Base-by-base conservation (phyloP, 2,329 filamentous ascomycete species). In the Fusarium illudens region DNA sequence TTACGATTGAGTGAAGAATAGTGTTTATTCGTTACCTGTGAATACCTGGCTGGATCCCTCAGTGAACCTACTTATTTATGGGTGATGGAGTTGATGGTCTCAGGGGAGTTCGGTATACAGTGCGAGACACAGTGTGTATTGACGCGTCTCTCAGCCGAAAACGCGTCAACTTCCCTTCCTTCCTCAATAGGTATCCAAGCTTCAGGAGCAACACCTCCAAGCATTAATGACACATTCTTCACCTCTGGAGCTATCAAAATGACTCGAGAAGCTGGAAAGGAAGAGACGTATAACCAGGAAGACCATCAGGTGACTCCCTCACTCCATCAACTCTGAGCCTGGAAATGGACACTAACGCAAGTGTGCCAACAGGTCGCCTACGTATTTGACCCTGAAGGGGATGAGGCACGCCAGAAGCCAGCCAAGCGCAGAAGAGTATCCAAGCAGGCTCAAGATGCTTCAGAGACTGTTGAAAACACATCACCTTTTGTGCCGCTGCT, bases 361-460 rank as follows among this genome's bases (percentile, higher is more conserved):
- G n/a, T n/a, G n/a, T n/a, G n/a, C n/a, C 30, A 20, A 33, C 73
- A 91, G 88, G 84, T 84, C 48, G 87, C 87, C 58, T 91, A 89
- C 75, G 79, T 91, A 67, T 91, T 90, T 76, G 82, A 84, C 62
- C 84, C 88, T 60, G 77, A 83, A 44, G 78, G 81, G 60, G 76
- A 79, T 29, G 78, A 75, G 53, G 67, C 75, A 42, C 71, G 70
- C 50, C 68, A 74, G 33, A 75, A 77, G 36, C 84, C 87, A 27
- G 74, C 83, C 33, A 91, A 92, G 75, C 82, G 85, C 60, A 83
- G 88, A 57, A 88, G 84, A 73, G 79, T 87, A 8, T 81, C 82
- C 1, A 83, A 81, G 56, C 80, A 80, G 54, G 64, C 74, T 22
- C 69, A 71, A n/a, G 52, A 62, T 29, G n/a, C 51, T 36, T 37